Evolutionary conservation across 2,329 filamentous ascomycete genomes (phyloP), one percentile per base, ranked within the genome.

Genomic region (Ophiostoma quercus): DNA sequence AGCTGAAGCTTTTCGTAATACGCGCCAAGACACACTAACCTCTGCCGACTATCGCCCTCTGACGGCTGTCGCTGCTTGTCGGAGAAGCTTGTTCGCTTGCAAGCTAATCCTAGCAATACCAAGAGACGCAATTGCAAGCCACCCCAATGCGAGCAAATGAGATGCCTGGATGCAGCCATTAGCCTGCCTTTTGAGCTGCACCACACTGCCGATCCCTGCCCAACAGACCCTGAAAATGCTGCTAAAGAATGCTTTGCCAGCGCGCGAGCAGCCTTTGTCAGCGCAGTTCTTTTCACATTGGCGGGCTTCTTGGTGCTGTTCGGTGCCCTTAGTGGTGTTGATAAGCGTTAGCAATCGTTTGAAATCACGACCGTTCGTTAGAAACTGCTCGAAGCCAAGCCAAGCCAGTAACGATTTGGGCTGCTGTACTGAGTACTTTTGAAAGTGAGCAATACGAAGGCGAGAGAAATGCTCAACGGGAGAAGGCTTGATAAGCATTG

Each of bases 11-110:
- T 62, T 16, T 25, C 25, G 22, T 32, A 32, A 32, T 25, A 62
- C 57, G 25, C 25, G 57, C 57, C 57, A 62, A 32, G 57, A 16
- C 12, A 25, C 57, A 32, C 57, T 62, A 62, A 32, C 12, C 22
- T 22, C n/a, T 57, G 57, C 25, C 25, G 25, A 16, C 25, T 62
- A 62, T 34, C n/a, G 51, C 9, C n/a, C 22, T 57, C 51, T 57
- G 22, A 57, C 51, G 51, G 51, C n/a, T 22, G n/a, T 57, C 51
- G 51, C 51, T 57, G 51, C 51, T 62, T 62, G 57, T 32, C 57
- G 57, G 57, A 62, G 25, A 62, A 32, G 57, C 57, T 62, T 62
- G 25, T 62, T 62, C 25, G 57, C 25, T 62, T 5, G 57, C 57
- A n/a, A n/a, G 51, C 22, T 11, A 57, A 25, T 57, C 43, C 51